Evolutionary conservation across 2,329 filamentous ascomycete genomes (phyloP).

Genomic region (Penicillium sp.): DNA sequence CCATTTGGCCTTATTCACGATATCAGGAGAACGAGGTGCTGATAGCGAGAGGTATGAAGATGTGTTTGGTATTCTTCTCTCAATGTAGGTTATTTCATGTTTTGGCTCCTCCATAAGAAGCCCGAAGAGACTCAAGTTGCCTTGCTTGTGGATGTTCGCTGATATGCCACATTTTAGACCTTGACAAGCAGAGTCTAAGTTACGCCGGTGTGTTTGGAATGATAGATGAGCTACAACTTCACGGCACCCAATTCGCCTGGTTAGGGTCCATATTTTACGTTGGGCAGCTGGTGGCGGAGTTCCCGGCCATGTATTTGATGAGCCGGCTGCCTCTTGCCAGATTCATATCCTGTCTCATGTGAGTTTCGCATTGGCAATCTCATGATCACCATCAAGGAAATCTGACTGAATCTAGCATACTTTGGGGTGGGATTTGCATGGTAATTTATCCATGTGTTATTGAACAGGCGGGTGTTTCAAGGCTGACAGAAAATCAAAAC

Average conservation of each 20-base stretch:
- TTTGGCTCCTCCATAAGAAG: no score
- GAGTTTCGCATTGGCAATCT: conserved; percentile 11
- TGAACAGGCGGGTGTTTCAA: no score
- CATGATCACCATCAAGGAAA: no score
- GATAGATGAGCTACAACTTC: conserved; percentile 47
- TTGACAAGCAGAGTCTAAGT: conserved; percentile 45
- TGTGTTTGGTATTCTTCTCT: conserved; percentile 45
- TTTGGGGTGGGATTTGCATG: conserved; percentile 49
- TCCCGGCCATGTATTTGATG: conserved; percentile 54
- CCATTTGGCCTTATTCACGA: background rate
- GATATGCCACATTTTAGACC: conserved; percentile 40
- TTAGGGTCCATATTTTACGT: conserved; percentile 36
- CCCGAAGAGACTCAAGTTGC: no score
- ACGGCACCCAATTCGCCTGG: conserved; percentile 51
- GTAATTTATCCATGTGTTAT: no score
- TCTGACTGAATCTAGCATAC: conserved; percentile 25
- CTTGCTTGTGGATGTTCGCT: no score
- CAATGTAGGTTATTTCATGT: conserved; percentile 28
- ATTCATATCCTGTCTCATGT: conserved; percentile 51
- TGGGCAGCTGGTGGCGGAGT: conserved; percentile 49
- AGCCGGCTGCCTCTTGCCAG: conserved; percentile 48
- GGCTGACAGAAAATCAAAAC: no score
- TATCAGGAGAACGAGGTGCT: background rate
- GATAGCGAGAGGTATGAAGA: conserved; percentile 15
- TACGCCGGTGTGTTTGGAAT: conserved; percentile 48